Percentiles rank a stretch among this genome's conserved stretches.
Conservation (phyloP, 2,329 filamentous ascomycete genomes). For the Pseudogymnoascus sp. region DNA sequence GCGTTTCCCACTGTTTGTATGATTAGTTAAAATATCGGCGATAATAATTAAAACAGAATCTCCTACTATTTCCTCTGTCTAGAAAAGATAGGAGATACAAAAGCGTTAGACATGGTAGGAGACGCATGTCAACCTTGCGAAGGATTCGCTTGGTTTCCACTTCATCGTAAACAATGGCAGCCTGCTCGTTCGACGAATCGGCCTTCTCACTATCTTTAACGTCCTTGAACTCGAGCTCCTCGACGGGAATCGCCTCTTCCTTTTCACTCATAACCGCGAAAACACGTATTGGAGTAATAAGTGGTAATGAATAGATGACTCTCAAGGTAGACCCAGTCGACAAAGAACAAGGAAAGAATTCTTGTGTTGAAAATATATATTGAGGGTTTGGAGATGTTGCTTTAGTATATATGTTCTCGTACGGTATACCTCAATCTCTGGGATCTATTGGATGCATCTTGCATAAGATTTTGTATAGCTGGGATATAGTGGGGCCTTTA, state of each 20-base stretch:
- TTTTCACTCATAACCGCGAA: background rate
- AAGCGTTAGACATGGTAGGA: conserved; percentile 45
- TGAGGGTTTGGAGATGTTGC: background rate
- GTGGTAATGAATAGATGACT: background rate
- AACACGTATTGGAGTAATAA: background rate
- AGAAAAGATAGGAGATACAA: conserved; percentile 50
- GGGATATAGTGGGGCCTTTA: background rate
- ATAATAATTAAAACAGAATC: background rate
- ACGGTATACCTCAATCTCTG: background rate
- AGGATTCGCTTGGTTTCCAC: conserved; percentile 27
- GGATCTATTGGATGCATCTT: background rate
- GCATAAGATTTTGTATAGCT: background rate
- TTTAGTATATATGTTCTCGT: background rate
- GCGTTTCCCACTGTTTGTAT: conserved; percentile 11
- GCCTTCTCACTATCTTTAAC: background rate
- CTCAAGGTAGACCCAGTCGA: background rate
- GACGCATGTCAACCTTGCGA: conserved; percentile 42
- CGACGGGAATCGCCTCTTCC: background rate
- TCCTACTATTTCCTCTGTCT: conserved; percentile 35
- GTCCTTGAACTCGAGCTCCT: background rate
- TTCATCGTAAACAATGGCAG: background rate
- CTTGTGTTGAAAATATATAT: background rate
- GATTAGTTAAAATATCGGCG: background rate
- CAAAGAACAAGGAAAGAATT: background rate
- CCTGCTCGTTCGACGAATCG: background rate